Evolutionary conservation across 768 basidiomycete species (phyloP).

Genomic region (Amanita polypyramis): DNA sequence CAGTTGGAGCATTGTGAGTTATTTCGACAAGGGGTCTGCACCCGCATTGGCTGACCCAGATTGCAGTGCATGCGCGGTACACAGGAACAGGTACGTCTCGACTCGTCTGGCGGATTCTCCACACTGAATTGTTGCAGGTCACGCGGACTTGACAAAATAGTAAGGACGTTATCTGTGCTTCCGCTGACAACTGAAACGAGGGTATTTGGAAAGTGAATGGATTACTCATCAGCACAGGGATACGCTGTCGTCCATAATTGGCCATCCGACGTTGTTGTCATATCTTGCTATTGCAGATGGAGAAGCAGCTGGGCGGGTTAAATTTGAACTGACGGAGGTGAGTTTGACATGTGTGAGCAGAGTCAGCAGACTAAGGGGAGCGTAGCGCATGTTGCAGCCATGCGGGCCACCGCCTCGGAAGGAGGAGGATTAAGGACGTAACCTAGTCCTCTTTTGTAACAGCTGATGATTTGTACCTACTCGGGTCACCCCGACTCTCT

Average conservation of each 20-base stretch:
- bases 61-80: conserved; percentile 85
- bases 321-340: conserved; percentile 8
- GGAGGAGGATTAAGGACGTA: conserved; percentile 53
- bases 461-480: background rate
- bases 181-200: conserved; percentile 9
- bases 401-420: conserved; percentile 88
- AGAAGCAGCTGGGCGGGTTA: conserved; percentile 68
- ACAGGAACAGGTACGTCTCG: conserved; percentile 76
- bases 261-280: conserved; percentile 77
- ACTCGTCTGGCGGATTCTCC: background rate
- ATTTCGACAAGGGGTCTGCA: conserved; percentile 8
- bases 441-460: background rate
- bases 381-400: conserved; percentile 86
- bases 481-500: background rate
- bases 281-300: conserved; percentile 92
- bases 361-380: background rate
- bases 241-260: conserved; percentile 86
- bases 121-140: conserved; percentile 39
- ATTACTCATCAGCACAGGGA: conserved; percentile 95
- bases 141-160: conserved; percentile 96
- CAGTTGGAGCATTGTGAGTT: conserved; percentile 87
- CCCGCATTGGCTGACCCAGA: conserved; percentile 11
- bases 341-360: background rate
- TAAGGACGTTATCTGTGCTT: conserved; percentile 28
- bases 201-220: conserved; percentile 82